Base-by-base conservation (phyloP, 2,329 filamentous ascomycete genomes). In the Diaporthe longicolla region DNA sequence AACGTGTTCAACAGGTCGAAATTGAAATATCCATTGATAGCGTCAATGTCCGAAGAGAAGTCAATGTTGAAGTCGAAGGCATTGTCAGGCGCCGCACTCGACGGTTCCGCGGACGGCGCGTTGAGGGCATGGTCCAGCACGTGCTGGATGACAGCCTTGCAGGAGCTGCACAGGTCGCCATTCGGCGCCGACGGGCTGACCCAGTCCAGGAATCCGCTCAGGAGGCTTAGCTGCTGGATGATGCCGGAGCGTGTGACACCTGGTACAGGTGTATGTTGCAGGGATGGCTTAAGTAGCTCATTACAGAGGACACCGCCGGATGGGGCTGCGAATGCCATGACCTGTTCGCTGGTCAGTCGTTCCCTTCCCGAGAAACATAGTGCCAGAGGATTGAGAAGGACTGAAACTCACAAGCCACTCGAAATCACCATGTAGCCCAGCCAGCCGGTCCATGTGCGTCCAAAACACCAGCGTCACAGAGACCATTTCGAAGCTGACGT, bases 141-240 rank as follows among this genome's bases (percentile, higher is more conserved):
- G 19, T 83, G 84, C 70, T 87, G 84, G 58, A 89, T 88, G n/a
- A 88, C 82, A 3, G 80, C 81, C 73, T 85, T 85, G 78, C 85
- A 87, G 26, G 85, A 81, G 24, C 78, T 80, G 76, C 87, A 89
- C 8, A 89, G 79, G n/a, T 85, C 82, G 8, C 84, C 84, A 43
- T 89, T 89, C 1, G 87, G 86, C 0, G 85, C 85, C 2, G 83
- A 82, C 0, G 86, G 85, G 5, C 82, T 82, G 1, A 89, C 82
- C 87, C 87, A 89, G 69, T 87, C 86, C 15, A 89, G 81, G 71
- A 88, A 89, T 0, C 85, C 87, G 3, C 88, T 83, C 0, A 89
- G 80, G 1, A 89, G 83, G 73, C 85, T 87, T 1, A 89, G 81
- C 71, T 89, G 86, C 76, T 89, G 87, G 45, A 89, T 85, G 11